Base-by-base conservation (phyloP, 768 basidiomycete genomes). In the Leccinellum rugosiceps region DNA sequence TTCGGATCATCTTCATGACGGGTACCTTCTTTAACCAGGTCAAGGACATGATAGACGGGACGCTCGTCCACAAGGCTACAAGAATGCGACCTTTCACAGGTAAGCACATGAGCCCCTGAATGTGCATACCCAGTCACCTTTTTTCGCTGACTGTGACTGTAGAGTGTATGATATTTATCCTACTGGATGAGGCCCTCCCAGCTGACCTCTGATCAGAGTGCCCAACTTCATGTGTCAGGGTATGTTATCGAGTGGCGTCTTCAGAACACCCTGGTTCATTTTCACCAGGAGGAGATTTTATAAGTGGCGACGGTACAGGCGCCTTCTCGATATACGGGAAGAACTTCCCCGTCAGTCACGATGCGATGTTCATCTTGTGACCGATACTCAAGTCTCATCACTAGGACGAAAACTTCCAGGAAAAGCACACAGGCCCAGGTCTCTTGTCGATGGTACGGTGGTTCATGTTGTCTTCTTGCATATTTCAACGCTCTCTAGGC, bases 201-300 rank as follows among this genome's bases (percentile, higher is more conserved):
- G 38, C 55, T 58, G 30, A 58, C 57, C 61, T 51, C 63, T 35
- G 43, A 28, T 44, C 58, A 92, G 90, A 15, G 90, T 92, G 21
- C 89, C 86, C 6, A 91, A 91, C 65, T 99, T 98, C 75, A 98
- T 99, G 94, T 91, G 93, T 63, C 95, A 98, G 83, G 94, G 94
- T 70, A 64, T 30, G 41, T 44, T 48, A 23, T 56, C 21, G 43
- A 28, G 19, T 45, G 41, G 21, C 17, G 38, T 50, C 34, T 44
- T 30, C 31, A 21, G 44, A 32, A 49, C 28, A 41, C 45, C 1
- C 28, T 26, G 46, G 13, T 45, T 56, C 35, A 59, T 48, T 15
- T 43, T 45, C 10, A 31, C 15, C 56, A 92, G 92, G 92, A 47
- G 97, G 97, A 0, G 97, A 99, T 69, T 99, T 98, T 62, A 64